These are phyloP conservation scores for Plasmodium gonderi DNA, from an alignment of 169 alveolate genomes.

Conservation along the genomic window DNA sequence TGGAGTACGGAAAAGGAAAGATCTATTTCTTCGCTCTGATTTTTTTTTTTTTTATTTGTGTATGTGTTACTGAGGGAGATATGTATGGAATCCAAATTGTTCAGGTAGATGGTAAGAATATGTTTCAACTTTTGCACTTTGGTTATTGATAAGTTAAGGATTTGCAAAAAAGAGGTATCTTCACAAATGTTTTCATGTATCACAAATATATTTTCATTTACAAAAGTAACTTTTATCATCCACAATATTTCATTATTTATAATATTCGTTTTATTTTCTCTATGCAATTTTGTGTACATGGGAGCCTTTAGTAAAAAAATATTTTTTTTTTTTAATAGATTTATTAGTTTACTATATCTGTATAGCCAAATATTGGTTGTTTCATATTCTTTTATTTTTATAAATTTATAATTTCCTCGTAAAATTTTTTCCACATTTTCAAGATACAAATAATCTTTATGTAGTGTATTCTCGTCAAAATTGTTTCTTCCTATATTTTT, in stretches of 20 bases:
- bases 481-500: constrained; percentile 8
- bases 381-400: constrained; percentile 27
- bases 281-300: constrained; percentile 27
- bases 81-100: neutral
- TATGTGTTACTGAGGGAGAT: neutral
- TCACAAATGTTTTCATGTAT: constrained; percentile 1
- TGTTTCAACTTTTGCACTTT: neutral
- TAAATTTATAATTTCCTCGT: constrained; percentile 23
- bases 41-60: neutral
- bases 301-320: constrained; percentile 53
- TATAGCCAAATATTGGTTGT: constrained; percentile 13
- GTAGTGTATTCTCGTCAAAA: constrained; percentile 16
- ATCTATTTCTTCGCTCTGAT: neutral
- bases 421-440: constrained; percentile 17
- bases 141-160: neutral
- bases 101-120: neutral
- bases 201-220: neutral
- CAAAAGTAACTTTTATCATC: constrained; percentile 19
- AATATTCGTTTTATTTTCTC: constrained; percentile 12
- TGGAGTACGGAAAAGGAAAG: neutral
- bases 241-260: neutral
- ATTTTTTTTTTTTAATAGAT: constrained; percentile 18
- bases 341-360: neutral
- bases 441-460: constrained; percentile 25
- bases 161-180: neutral